Percentiles rank a stretch among this genome's conserved stretches.
phyloP scores from a whole-genome alignment of 352 stramenopile genomes.

The Globisporangium orthogonon region DNA sequence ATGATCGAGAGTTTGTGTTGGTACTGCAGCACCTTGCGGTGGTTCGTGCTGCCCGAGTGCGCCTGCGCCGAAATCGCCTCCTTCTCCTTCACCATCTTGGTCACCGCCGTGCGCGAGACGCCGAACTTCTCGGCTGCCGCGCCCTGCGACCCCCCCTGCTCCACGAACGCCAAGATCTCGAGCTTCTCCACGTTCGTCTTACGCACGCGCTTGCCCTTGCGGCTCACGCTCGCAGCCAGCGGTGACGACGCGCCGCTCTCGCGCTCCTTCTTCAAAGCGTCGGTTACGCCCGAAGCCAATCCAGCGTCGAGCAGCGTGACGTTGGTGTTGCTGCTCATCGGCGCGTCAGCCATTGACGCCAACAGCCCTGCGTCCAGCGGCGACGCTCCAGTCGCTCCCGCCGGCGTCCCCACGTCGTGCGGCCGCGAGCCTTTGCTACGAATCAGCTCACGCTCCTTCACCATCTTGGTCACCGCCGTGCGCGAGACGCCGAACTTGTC shows the following conservation, averaged over 20 bases:
- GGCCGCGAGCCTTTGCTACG: conserved; percentile 5
- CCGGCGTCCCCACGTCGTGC: not conserved
- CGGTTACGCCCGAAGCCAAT: not conserved
- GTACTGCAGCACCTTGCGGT: conserved; percentile 77
- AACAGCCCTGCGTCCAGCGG: not conserved
- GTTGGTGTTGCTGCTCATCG: not conserved
- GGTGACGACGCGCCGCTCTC: not conserved
- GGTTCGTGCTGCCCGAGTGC: conserved; percentile 59
- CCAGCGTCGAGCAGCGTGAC: not conserved
- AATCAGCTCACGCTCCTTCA: conserved; percentile 46
- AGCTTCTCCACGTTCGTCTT: conserved; percentile 84
- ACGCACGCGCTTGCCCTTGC: conserved; percentile 58
- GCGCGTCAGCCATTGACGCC: not conserved
- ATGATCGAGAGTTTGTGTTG: conserved; percentile 83
- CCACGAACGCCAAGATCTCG: conserved; percentile 74
- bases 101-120: conserved; percentile 75
- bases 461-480: conserved; percentile 50
- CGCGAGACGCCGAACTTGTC: conserved; percentile 54
- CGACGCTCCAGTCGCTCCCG: not conserved
- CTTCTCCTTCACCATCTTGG: conserved; percentile 85
- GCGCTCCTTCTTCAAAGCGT: not conserved
- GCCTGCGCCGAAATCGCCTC: conserved; percentile 66
- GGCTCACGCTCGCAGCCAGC: not conserved
- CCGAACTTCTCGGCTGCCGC: conserved; percentile 74
- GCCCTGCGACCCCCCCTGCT: conserved; percentile 69